Evolutionary conservation across 129 eudicot genomes (phyloP).

Genomic region (Chrysanthemum seticuspe): DNA sequence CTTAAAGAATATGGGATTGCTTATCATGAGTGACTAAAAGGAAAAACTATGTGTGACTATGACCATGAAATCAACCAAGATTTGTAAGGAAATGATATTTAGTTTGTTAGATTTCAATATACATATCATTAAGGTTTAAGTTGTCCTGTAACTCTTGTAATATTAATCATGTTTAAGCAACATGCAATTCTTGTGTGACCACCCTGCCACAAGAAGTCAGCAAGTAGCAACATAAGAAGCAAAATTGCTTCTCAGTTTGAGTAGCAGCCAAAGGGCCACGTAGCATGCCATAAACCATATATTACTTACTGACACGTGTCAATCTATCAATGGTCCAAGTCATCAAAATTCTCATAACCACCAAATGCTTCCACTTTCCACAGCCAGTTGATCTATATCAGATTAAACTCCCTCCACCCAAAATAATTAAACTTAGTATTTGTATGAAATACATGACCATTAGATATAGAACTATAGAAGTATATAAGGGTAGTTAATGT

Average conservation of each 20-base stretch:
- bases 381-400: background rate
- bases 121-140: no score
- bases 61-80: no score
- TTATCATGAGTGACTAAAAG: no score
- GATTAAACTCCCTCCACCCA: constrained; percentile 30
- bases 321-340: constrained; percentile 22
- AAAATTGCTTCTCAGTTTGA: constrained; percentile 25
- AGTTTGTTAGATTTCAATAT: no score
- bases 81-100: no score
- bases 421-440: background rate
- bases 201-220: no score
- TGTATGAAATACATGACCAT: background rate
- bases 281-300: constrained; percentile 31
- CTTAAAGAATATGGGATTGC: no score
- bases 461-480: constrained; percentile 22
- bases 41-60: no score
- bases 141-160: background rate
- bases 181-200: background rate
- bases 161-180: background rate
- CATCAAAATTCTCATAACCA: constrained; percentile 12
- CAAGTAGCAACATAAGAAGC: background rate
- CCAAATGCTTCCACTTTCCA: background rate
- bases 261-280: constrained; percentile 49
- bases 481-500: constrained; percentile 8
- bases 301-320: constrained; percentile 30